A percentile compares a stretch with the other conserved stretches of the same genome.
Conservation (phyloP, 208 protist genomes). For the Willaertia magna region DNA sequence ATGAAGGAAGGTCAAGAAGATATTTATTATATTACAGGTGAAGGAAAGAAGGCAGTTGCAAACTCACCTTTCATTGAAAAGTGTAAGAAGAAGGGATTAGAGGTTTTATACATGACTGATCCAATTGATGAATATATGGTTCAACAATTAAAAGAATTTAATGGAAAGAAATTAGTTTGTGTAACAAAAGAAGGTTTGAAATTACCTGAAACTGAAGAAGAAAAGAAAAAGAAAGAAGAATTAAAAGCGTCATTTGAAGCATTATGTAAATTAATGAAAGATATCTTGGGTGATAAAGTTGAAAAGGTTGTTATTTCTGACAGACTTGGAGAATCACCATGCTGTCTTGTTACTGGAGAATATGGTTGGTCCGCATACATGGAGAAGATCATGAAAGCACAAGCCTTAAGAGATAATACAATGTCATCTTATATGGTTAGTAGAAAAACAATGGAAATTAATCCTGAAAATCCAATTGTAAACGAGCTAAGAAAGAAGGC, state of each 20-base stretch:
- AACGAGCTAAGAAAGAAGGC: constrained; percentile 72
- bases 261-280: constrained; percentile 93
- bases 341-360: constrained; percentile 91
- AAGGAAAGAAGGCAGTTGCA: constrained; percentile 61
- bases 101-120: constrained; percentile 93
- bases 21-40: constrained; percentile 98
- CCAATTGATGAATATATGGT: constrained; percentile 96
- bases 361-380: constrained; percentile 98
- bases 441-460: constrained; percentile 98
- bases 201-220: constrained; percentile 87
- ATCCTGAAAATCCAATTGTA: constrained; percentile 90
- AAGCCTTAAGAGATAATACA: constrained; percentile 87
- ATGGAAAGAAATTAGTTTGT: constrained; percentile 94
- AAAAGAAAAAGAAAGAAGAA: constrained; percentile 89
- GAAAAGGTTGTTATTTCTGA: constrained; percentile 92
- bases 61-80: constrained; percentile 91
- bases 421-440: constrained; percentile 63
- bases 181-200: constrained; percentile 97
- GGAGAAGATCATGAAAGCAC: constrained; percentile 98
- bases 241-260: constrained; percentile 73
- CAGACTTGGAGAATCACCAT: constrained; percentile 84
- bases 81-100: constrained; percentile 68
- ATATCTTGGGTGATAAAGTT: constrained; percentile 95
- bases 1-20: constrained; percentile 93
- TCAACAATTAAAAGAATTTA: constrained; percentile 91